Base-by-base conservation (phyloP, 106 monocot genomes). In the Phalaenopsis equestris region DNA sequence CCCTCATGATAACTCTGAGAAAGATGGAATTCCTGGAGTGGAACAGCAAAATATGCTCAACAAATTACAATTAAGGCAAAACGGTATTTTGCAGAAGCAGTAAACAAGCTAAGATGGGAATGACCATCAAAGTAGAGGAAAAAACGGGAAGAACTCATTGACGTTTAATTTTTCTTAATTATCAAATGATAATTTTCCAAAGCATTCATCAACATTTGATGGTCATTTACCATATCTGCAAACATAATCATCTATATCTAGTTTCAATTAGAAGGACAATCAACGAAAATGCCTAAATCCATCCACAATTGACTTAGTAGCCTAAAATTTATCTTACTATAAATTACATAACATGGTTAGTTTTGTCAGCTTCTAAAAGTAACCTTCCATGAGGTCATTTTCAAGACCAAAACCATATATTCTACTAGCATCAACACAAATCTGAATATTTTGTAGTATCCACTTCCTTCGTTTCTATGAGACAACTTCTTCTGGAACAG, bases 1-100 rank as follows among this genome's bases (percentile, higher is more conserved):
- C 92, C 98, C 16, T 99, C 94, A 80, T 99, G 94, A 74, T 99
- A 99, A 56, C 85, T 94, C 55, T 99, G 94, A 81, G 93, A 89
- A 88, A 99, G 92, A 87, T 90, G 88, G 84, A 90, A 99, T 82
- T 99, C 94, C 94, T 91, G 78, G 55, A 80, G 39, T 65, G 39
- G 70, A 15, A 2, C 14, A 70, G 38, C 39, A 65, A 65, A 52
- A 12, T 52, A 52, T 52, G 12, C 12, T 52, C 3, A 52, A 52
- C 12, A 12, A 52, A 52, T 61, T 61, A 21, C 61, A 61, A 10
- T 61, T 18, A 61, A 21, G 61, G 21, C 21, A 6, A 61, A 61
- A 21, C 19, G 21, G 52, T 52, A 52, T 52, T 12, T 61, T n/a
- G 4, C 61, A 61, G 6, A 38, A 70, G 70, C 10, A 70, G 39